phyloP scores from a whole-genome alignment of 768 basidiomycete genomes.

The Royoungia palumana region DNA sequence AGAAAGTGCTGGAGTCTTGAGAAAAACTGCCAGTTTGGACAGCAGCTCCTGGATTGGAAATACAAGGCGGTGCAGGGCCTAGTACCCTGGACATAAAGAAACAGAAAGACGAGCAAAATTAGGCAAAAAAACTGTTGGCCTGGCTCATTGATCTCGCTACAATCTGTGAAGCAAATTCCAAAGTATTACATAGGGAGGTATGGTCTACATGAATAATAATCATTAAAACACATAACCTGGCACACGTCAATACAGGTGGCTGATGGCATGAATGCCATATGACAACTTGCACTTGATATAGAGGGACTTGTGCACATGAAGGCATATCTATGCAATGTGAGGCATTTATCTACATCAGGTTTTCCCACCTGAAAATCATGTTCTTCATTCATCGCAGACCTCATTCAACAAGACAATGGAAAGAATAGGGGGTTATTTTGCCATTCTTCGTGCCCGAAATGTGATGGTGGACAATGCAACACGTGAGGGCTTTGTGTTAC shows the following conservation, averaged over 20 bases:
- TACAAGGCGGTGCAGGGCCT: too few relatives aligned
- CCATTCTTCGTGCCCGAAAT: background rate
- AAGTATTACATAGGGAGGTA: background rate
- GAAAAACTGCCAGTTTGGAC: background rate
- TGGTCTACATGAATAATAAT: background rate
- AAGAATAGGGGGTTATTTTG: background rate
- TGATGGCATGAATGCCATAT: background rate
- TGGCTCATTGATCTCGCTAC: background rate
- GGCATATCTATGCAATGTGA: too few relatives aligned
- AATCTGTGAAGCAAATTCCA: background rate
- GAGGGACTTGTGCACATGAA: too few relatives aligned
- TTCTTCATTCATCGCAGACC: background rate
- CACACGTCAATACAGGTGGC: background rate
- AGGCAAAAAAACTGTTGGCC: background rate
- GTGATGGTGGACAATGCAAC: background rate
- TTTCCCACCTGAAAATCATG: background rate
- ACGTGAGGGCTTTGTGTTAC: background rate
- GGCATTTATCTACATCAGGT: too few relatives aligned
- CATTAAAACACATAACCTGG: too few relatives aligned
- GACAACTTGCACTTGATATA: too few relatives aligned
- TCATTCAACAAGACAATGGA: background rate
- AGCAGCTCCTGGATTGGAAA: too few relatives aligned
- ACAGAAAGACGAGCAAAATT: background rate
- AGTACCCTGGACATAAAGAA: background rate
- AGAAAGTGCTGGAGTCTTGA: background rate